These are phyloP conservation scores for Ophiostoma angusticollis DNA, from an alignment of 2,329 filamentous ascomycete genomes.

Conservation along the genomic window DNA sequence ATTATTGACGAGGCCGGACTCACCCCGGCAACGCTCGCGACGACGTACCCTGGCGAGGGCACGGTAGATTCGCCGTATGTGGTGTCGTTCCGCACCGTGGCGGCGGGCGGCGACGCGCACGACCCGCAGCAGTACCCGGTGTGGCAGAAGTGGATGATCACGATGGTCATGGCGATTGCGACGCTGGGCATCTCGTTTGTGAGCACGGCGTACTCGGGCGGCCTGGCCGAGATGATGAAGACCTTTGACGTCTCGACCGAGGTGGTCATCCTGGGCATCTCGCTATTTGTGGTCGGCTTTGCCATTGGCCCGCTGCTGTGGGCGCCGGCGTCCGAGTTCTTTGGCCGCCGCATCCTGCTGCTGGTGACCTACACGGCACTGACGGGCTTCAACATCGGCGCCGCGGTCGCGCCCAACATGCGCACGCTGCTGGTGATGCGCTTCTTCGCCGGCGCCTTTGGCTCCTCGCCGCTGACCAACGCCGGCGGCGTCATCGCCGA, in stretches of 20 bases:
- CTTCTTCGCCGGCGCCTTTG: conserved; percentile 53
- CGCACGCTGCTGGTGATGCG: conserved; percentile 45
- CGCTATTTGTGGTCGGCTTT: conserved; percentile 46
- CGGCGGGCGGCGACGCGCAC: conserved; percentile 51
- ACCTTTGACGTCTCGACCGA: conserved; percentile 40
- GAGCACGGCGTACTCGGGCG: conserved; percentile 54
- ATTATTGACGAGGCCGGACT: conserved; percentile 46
- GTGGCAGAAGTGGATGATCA: conserved; percentile 52
- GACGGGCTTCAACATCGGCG: conserved; percentile 47
- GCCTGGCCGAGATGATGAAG: conserved; percentile 37
- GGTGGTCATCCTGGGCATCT: conserved; percentile 48
- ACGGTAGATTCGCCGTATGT: conserved; percentile 55
- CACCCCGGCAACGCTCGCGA: conserved; percentile 41
- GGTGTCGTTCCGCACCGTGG: conserved; percentile 51
- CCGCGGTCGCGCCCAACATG: conserved; percentile 44
- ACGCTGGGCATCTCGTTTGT: conserved; percentile 59
- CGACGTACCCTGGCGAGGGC: conserved; percentile 46
- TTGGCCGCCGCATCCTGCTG: conserved; percentile 47
- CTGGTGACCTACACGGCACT: conserved; percentile 42
- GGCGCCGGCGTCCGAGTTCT: conserved; percentile 48
- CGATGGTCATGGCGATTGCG: conserved; percentile 48
- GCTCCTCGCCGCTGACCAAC: conserved; percentile 49
- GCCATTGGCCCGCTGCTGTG: conserved; percentile 42
- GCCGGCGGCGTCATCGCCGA: conserved; percentile 50
- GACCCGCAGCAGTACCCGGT: conserved; percentile 50